These are phyloP conservation scores for Backusella morwellensis DNA, from an alignment of 192 early-diverging fungal species.

Conservation along the genomic window DNA sequence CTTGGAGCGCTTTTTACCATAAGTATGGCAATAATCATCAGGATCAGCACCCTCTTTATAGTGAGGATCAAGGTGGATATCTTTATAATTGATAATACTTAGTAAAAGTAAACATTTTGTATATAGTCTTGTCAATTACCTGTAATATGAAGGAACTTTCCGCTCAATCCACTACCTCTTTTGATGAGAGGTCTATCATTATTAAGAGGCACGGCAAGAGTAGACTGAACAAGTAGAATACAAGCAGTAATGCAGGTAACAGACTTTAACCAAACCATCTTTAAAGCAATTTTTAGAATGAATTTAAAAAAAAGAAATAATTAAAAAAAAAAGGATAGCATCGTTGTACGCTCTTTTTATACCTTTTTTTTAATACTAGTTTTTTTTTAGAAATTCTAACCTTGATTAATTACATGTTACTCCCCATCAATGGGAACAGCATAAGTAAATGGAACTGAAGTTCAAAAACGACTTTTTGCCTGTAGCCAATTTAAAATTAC, in stretches of 20 bases:
- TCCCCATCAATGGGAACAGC: neutral
- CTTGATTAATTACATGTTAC: neutral
- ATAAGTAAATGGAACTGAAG: neutral
- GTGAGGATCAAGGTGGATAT: slow-evolving; percentile 37
- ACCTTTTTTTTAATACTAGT: neutral
- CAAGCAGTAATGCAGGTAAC: slow-evolving; percentile 7
- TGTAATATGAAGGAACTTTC: slow-evolving; percentile 36
- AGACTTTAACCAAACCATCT: slow-evolving; percentile 7
- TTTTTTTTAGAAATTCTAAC: neutral
- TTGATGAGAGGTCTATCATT: neutral
- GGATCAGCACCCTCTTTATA: slow-evolving; percentile 34
- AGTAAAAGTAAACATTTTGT: neutral
- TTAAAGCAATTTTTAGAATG: neutral
- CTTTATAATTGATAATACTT: slow-evolving; percentile 5
- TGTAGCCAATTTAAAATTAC: neutral
- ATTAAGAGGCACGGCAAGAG: neutral
- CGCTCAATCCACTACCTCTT: slow-evolving; percentile 9
- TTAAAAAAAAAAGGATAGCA: neutral
- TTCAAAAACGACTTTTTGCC: neutral
- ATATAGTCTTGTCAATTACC: neutral
- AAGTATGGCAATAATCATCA: slow-evolving; percentile 29
- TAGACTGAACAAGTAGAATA: neutral
- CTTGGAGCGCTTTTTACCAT: slow-evolving; percentile 16
- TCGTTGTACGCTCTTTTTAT: neutral
- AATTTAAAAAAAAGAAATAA: neutral